These are phyloP conservation scores for Hymenoscyphus albidus DNA, from an alignment of 2,329 filamentous ascomycete genomes.

Conservation along the genomic window DNA sequence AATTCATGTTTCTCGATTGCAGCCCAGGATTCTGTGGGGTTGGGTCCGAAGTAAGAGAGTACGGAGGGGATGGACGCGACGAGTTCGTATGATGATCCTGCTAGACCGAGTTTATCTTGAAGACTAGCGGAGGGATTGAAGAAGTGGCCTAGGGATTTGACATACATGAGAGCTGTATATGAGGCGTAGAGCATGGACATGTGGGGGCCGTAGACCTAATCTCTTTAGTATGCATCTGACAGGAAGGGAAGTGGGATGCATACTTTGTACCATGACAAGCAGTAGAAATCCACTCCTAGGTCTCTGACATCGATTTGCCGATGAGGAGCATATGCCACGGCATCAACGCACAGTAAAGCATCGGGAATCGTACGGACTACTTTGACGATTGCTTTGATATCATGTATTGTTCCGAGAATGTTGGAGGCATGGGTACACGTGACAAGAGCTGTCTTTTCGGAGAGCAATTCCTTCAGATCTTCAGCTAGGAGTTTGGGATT, in stretches of 20 bases:
- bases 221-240: constrained; percentile 1
- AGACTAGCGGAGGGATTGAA: constrained; percentile 61
- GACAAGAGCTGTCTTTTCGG: constrained; percentile 63
- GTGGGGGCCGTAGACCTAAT: constrained; percentile 68
- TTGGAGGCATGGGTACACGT: constrained; percentile 72
- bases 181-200: constrained; percentile 67
- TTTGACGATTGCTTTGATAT: constrained; percentile 53
- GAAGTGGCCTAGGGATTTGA: constrained; percentile 60
- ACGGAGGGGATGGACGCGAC: constrained; percentile 59
- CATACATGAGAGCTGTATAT: constrained; percentile 48
- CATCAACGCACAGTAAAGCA: constrained; percentile 68
- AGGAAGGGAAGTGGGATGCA: neutral
- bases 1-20: constrained; percentile 57
- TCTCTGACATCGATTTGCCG: constrained; percentile 63
- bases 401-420: constrained; percentile 67
- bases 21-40: constrained; percentile 43
- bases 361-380: constrained; percentile 46
- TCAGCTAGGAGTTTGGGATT: constrained; percentile 57
- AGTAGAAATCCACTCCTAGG: constrained; percentile 70
- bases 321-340: constrained; percentile 73
- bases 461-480: constrained; percentile 56
- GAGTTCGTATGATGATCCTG: constrained; percentile 68
- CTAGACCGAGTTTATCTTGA: constrained; percentile 64
- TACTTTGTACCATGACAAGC: constrained; percentile 77
- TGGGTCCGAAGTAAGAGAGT: constrained; percentile 53